Base-by-base conservation (phyloP, 805 yeast genomes). In the Wickerhamomyces bisporus region DNA sequence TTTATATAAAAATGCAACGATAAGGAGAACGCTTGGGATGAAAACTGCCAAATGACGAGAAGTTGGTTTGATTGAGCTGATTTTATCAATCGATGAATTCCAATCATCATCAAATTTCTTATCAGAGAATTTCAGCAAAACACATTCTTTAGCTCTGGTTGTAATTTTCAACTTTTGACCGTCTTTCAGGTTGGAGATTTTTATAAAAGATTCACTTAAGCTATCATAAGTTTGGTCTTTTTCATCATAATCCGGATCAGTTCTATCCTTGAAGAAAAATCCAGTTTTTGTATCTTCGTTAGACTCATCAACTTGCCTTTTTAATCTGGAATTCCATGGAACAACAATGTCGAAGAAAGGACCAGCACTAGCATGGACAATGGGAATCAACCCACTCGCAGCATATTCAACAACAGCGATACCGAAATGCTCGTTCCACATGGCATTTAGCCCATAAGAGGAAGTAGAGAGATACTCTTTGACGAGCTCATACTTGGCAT, bases 371-470 rank as follows among this genome's bases (percentile, higher is more conserved):
- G 94, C 94, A 61, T 94, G 98, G 3, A 79, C 93, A 3, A 93
- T 64, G 1, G 98, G 97, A 14, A 93, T 76, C 20, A 83, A 71
- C 0, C 97, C 98, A 38, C 84, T 74, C 2, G 91, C 81, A 64
- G 85, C 68, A 57, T 88, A 86, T 60, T 93, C 99, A 7, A 93
- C 98, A 5, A 93, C 91, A 1, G 96, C 91, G 52, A 93, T 93
- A 15, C 99, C 99, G 60, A 93, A 93, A 65, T 93, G 99, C 65
- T 93, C 99, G 62, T 93, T 93, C 98, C 98, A 93, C 99, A 93
- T 93, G 23, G 95, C 88, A 53, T 93, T 91, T 28, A 93, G 66
- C 5, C 98, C 98, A 52, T 77, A 79, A 19, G 79, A 74, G 3
- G 87, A 74, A 12, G 59, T 63, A 11, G 64, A 50, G 25, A 94